Evolutionary conservation across 2,329 filamentous ascomycete species (phyloP), one percentile per base, ranked within the genome.

Genomic region (Parascedosporium putredinis): DNA sequence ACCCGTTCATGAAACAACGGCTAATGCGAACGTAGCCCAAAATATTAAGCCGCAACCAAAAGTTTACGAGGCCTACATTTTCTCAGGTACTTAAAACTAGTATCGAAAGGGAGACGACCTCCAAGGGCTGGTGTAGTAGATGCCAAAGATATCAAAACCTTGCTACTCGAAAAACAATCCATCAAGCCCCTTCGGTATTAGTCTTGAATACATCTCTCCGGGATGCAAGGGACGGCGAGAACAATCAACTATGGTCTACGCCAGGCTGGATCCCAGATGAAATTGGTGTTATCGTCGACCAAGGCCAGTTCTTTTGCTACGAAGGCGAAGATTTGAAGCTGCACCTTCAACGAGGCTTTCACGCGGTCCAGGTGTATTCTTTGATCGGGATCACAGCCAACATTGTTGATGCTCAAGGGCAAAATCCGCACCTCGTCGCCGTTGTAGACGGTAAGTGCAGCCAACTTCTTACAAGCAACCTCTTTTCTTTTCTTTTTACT

Each of bases 201-300:
- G 85, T 94, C 70, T 75, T 98, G 23, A 96, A 96, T 61, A 86
- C 88, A 1, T 79, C 87, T 9, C 83, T 86, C 36, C 80, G 76
- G 4, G 83, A 71, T 43, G 76, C 81, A 2, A 42, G 38, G 38
- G 38, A 42, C 18, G 29, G 23, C n/a, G 86, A 91, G 55, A 80
- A 88, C 31, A 83, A 84, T 57, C 77, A 85, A 52, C 74, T 95
- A 14, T 98, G 94, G 94, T 81, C 87, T 1, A 88, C 83, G 10
- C 88, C 88, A 1, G 88, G 87, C 14, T 98, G 91, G 84, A 72
- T 98, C 10, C 93, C 93, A 0, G 86, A 93, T 60, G 89, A 97
- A 63, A 90, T 98, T 58, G 93, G 93, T 33, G 80, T 98, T 59
- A 87, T 95, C 51, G 80, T 95, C 51, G 87, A 94, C 52, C 81